Evolutionary conservation across 1,139 yeast genomes (phyloP), one percentile per base, ranked within the genome.

Genomic region (Geotrichum australiense): DNA sequence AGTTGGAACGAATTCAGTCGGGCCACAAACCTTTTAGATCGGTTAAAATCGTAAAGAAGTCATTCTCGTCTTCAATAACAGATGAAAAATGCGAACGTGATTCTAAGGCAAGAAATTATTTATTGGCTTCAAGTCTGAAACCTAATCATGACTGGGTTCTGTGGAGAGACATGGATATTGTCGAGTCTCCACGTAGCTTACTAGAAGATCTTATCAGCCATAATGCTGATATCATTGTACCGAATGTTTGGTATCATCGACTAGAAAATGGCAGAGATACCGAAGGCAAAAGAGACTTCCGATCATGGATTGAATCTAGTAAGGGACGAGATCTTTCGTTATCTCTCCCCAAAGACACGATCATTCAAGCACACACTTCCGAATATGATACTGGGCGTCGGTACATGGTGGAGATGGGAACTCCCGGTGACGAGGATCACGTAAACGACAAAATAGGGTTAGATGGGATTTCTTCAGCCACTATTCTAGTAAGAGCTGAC

Each of bases 81-180:
- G n/a, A 91, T 93, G 10, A 94, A 83, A 58, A 86, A 93, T 7
- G 48, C 54, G 31, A 57, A 58, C 35, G 60, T 58, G 22, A 50
- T 94, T 95, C 93, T 1, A 69, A 93, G 47, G 94, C 95, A 3
- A 70, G 95, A 61, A 85, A 85, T 60, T 85, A 94, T 93, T 66
- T 85, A 41, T 74, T 87, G 4, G 71, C 85, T 2, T 73, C 76
- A 35, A 86, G 94, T 1, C 65, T 85, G 49, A 75, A 79, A 54
- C 87, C 94, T 1, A 80, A 84, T 56, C 95, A 85, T 61, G 80
- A 93, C 1, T 85, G 95, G 95, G 94, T 85, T 10, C 82, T 83
- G 58, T 85, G 95, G 95, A 71, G 95, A 63, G 95, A 85, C 60
- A 94, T 78, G 2, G 95, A 85, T 58, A 80, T 85, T 42, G 94